Evolutionary conservation across 1,139 yeast species (phyloP), one percentile per base, ranked within the genome.

Genomic region (Pichia sp.): DNA sequence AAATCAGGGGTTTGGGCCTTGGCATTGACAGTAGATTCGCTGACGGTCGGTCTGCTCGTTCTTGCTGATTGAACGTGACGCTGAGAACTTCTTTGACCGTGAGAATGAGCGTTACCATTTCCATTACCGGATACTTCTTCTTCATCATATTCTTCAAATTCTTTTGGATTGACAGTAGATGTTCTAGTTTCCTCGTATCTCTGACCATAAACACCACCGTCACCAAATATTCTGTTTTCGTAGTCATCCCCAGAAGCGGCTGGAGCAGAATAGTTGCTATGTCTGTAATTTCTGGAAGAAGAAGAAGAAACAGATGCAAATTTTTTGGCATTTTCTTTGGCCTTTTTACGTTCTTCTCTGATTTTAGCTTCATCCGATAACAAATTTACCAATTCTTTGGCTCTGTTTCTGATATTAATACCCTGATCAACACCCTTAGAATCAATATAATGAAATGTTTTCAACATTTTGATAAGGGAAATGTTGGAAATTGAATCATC

Each of bases 391-490:
- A 92, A 72, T 54, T 80, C 83, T 64, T 87, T 85, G 29, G 97
- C 84, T 56, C 95, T 78, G 66, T 87, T 90, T 61, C 97, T 78
- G 47, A 92, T 96, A 62, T 92, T 90, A 54, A 88, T 80, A 44
- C 99, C 99, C 67, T 90, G 97, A 64, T 92, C 99, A 56, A 92
- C 79, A 37, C 97, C 97, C 62, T 87, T 86, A 29, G 90, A 79
- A 64, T 92, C 97, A 45, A 86, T 84, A 67, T 87, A 94, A 64
- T 90, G 97, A 77, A 92, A 94, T 29, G 88, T 81, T 59, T 87
- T 86, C 56, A 94, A 74, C 95, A 92, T 84, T 50, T 85, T 85
- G 51, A 92, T 80, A 48, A 90, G 73, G 26, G 86, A 79, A 49
- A 86, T 63, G 62, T 88, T 94, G 32, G 94, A 78, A 48, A 97